Percentiles rank a stretch among this genome's conserved stretches.
Evolutionary conservation across 495 filamentous ascomycete species (phyloP).

Genomic region (Penicillium salamii): DNA sequence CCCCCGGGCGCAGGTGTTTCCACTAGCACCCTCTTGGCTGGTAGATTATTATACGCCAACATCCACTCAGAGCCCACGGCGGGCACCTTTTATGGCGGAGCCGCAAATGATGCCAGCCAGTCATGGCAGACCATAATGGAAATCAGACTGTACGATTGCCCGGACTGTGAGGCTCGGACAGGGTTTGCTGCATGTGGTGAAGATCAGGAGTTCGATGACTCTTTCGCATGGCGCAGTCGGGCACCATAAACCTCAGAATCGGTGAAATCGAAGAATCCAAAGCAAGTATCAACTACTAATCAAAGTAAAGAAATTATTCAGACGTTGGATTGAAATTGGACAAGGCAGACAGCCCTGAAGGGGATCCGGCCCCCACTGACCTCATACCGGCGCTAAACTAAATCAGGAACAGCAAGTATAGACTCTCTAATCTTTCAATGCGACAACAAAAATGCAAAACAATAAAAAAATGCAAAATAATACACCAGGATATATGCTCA

Average conservation of each 20-base stretch:
- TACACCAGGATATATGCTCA: slow-evolving; percentile 7
- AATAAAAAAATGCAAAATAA: slow-evolving; percentile 1
- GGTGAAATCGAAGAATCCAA: neutral
- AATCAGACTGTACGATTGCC: neutral
- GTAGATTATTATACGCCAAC: neutral
- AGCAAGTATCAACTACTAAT: neutral
- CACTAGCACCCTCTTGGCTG: neutral
- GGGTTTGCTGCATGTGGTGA: slow-evolving; percentile 9
- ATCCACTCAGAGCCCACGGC: neutral
- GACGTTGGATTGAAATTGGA: neutral
- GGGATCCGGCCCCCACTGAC: neutral
- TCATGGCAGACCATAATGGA: neutral
- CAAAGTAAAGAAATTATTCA: neutral
- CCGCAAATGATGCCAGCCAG: slow-evolving; percentile 3
- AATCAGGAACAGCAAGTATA: slow-evolving; percentile 8
- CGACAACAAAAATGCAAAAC: neutral
- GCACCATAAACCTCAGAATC: neutral
- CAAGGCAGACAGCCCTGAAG: slow-evolving; percentile 4
- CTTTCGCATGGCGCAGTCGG: slow-evolving; percentile 11
- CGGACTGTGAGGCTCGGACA: slow-evolving; percentile 11
- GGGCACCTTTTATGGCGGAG: neutral
- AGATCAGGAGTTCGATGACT: slow-evolving; percentile 11
- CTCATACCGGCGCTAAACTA: slow-evolving; percentile 1
- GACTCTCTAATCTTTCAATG: slow-evolving; percentile 5
- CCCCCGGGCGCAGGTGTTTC: neutral